phyloP scores from a whole-genome alignment of 495 filamentous ascomycete genomes.

The Glonium stellatum region DNA sequence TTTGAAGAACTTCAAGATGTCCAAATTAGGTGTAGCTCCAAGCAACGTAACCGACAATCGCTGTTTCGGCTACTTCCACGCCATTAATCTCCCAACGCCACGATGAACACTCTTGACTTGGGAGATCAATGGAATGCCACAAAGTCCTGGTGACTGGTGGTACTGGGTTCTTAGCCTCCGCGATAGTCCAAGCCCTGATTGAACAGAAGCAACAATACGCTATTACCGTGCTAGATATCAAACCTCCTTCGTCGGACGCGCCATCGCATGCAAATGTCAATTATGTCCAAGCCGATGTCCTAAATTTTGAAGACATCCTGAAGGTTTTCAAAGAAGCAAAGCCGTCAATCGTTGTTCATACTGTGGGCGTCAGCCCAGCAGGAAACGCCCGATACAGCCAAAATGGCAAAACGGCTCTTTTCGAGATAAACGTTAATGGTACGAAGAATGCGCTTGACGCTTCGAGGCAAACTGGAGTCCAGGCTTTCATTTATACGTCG shows the following conservation, averaged over 20 bases:
- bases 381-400: conserved; percentile 28
- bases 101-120: neutral
- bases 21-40: no score
- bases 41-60: no score
- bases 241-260: conserved; percentile 17
- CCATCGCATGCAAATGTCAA: conserved; percentile 12
- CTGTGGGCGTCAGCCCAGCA: conserved; percentile 31
- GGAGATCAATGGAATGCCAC: conserved; percentile 5
- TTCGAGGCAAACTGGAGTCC: conserved; percentile 31
- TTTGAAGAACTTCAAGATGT: no score
- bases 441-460: conserved; percentile 40
- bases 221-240: conserved; percentile 33
- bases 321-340: conserved; percentile 25
- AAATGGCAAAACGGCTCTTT: conserved; percentile 22
- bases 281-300: conserved; percentile 32
- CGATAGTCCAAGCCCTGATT: conserved; percentile 30
- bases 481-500: conserved; percentile 44
- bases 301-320: conserved; percentile 13
- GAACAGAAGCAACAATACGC: conserved; percentile 18
- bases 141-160: conserved; percentile 37
- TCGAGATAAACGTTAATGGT: conserved; percentile 42
- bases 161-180: conserved; percentile 35
- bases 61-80: no score
- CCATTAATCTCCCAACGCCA: no score
- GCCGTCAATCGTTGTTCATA: conserved; percentile 35